A percentile compares a stretch with the other conserved stretches of the same genome.
Evolutionary conservation across 1,139 yeast genomes (phyloP).

Genomic region (Kodamaea anthophila): DNA sequence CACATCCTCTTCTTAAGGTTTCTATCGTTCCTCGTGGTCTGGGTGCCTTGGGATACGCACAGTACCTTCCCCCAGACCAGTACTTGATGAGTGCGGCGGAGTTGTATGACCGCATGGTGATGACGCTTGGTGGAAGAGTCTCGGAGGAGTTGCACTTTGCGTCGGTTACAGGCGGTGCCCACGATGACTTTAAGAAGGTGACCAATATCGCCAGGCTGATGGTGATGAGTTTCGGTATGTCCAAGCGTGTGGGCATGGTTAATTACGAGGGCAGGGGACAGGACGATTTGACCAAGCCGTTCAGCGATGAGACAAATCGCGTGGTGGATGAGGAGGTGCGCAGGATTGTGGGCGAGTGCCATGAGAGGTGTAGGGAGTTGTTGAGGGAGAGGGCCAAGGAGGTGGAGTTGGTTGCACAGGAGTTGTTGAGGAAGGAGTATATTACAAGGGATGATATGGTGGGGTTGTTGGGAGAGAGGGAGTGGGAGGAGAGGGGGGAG

Average conservation of each 20-base stretch:
- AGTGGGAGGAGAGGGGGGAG: slow-evolving; percentile 84
- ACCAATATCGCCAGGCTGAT: slow-evolving; percentile 89
- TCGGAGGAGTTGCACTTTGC: slow-evolving; percentile 88
- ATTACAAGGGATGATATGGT: slow-evolving; percentile 90
- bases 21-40: slow-evolving; percentile 95
- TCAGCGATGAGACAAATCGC: slow-evolving; percentile 79
- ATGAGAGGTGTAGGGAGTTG: slow-evolving; percentile 59
- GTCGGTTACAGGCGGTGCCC: slow-evolving; percentile 91
- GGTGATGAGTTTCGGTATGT: slow-evolving; percentile 93
- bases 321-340: slow-evolving; percentile 80
- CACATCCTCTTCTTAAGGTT: slow-evolving; percentile 90
- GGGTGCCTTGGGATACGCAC: slow-evolving; percentile 97
- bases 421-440: slow-evolving; percentile 75
- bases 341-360: slow-evolving; percentile 73
- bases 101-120: slow-evolving; percentile 83
- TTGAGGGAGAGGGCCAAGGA: slow-evolving; percentile 65
- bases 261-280: slow-evolving; percentile 55
- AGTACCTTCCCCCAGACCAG: slow-evolving; percentile 91
- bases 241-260: slow-evolving; percentile 74
- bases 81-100: slow-evolving; percentile 76
- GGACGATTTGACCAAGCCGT: slow-evolving; percentile 77
- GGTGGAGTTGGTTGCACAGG: slow-evolving; percentile 83
- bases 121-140: slow-evolving; percentile 96
- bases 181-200: slow-evolving; percentile 95
- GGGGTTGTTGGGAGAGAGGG: slow-evolving; percentile 78